phyloP scores from a whole-genome alignment of 805 yeast species.

The Spathaspora hagerdaliae region DNA sequence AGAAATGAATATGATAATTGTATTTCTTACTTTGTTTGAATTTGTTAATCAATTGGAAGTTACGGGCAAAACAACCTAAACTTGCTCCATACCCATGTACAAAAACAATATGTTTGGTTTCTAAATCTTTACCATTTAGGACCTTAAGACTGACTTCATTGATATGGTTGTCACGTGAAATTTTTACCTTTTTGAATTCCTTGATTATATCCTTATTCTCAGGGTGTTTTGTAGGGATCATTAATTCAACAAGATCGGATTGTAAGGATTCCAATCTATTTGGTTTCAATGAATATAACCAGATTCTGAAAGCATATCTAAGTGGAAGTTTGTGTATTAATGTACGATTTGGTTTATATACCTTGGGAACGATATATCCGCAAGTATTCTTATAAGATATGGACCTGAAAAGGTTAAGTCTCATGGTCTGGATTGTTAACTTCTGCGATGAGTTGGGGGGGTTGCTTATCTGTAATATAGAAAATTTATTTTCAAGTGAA shows the following conservation, averaged over 20 bases:
- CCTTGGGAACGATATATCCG: constrained; percentile 12
- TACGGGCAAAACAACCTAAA: constrained; percentile 53
- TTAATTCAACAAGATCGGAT: constrained; percentile 28
- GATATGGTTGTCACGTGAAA: constrained; percentile 21
- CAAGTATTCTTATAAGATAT: neutral
- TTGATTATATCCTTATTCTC: constrained; percentile 21
- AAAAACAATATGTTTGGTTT: constrained; percentile 43
- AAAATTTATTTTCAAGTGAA: neutral
- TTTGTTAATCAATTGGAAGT: constrained; percentile 39
- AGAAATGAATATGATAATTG: constrained; percentile 45
- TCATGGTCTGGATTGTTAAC: neutral
- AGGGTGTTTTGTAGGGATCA: constrained; percentile 20
- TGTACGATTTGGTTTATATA: constrained; percentile 12
- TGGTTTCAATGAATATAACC: constrained; percentile 20
- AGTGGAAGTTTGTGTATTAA: constrained; percentile 12
- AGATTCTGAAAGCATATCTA: constrained; percentile 10
- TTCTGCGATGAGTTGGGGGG: too few species aligned
- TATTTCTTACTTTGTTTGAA: constrained; percentile 14
- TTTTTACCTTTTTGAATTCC: constrained; percentile 12
- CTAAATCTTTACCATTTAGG: constrained; percentile 16
- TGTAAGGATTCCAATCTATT: constrained; percentile 29
- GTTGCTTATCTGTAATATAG: too few species aligned
- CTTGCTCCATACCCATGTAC: constrained; percentile 59
- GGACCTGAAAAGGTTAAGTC: neutral
- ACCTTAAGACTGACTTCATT: constrained; percentile 33